Conservation (phyloP, 2,329 filamentous ascomycete genomes). For the Penicillium griseofulvum region DNA sequence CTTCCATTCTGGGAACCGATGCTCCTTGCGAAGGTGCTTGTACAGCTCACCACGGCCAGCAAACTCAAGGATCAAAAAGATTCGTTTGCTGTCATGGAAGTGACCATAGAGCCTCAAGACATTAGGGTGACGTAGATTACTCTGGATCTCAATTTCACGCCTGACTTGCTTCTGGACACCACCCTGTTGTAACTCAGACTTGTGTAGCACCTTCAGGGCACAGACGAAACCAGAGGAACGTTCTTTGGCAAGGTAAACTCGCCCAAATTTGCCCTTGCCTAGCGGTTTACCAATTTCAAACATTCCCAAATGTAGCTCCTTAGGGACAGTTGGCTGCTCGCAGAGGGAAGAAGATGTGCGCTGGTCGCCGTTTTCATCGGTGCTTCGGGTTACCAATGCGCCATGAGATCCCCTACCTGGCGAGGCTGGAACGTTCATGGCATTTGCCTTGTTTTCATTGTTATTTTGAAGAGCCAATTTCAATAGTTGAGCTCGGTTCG, state of each 20-base stretch:
- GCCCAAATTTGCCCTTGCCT: slow-evolving; percentile 83
- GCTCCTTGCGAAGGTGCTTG: slow-evolving; percentile 77
- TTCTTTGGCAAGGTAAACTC: slow-evolving; percentile 81
- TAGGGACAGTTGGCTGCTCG: slow-evolving; percentile 54
- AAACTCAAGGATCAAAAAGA: slow-evolving; percentile 85
- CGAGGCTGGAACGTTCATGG: slow-evolving; percentile 55
- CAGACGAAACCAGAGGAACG: slow-evolving; percentile 77
- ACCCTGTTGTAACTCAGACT: slow-evolving; percentile 74
- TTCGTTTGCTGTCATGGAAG: slow-evolving; percentile 84
- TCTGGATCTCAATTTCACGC: slow-evolving; percentile 86
- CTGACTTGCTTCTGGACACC: slow-evolving; percentile 84
- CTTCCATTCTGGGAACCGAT: slow-evolving; percentile 80
- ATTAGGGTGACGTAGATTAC: slow-evolving; percentile 81
- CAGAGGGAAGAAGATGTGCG: slow-evolving; percentile 47
- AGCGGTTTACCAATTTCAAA: slow-evolving; percentile 87
- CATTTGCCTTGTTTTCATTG: slow-evolving; percentile 59
- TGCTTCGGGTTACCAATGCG: slow-evolving; percentile 35
- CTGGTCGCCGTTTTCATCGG: slow-evolving; percentile 49
- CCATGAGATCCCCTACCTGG: slow-evolving; percentile 60
- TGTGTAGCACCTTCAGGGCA: slow-evolving; percentile 82
- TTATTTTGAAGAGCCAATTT: slow-evolving; percentile 82
- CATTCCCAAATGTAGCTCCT: slow-evolving; percentile 82
- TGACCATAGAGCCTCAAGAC: slow-evolving; percentile 80
- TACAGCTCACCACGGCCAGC: slow-evolving; percentile 83
- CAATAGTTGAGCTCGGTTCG: slow-evolving; percentile 74